Percentiles rank a stretch among this genome's conserved stretches.
Evolutionary conservation across 2,329 filamentous ascomycete genomes (phyloP).

Genomic region (Sarocladium oryzae): DNA sequence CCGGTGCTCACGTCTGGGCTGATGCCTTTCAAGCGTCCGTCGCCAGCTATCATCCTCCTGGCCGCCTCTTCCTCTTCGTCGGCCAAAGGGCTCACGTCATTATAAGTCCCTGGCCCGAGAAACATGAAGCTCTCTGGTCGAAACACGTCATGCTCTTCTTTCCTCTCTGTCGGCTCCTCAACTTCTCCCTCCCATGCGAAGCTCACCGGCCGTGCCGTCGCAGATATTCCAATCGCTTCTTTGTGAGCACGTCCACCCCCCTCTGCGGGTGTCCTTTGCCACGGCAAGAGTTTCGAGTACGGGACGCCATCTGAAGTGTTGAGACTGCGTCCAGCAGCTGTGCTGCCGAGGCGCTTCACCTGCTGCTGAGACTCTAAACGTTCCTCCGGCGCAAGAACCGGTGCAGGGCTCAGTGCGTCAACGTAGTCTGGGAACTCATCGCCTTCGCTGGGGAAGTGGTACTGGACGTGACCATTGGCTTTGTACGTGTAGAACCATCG

Average conservation of each 20-base stretch:
- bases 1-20: slow-evolving; percentile 23
- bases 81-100: slow-evolving; percentile 36
- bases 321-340: neutral
- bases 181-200: slow-evolving; percentile 7
- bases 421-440: slow-evolving; percentile 52
- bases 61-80: slow-evolving; percentile 30
- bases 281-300: neutral
- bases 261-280: neutral
- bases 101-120: slow-evolving; percentile 39
- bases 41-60: slow-evolving; percentile 13
- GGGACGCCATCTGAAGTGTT: neutral
- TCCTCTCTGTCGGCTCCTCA: slow-evolving; percentile 21
- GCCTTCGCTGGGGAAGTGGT: slow-evolving; percentile 48
- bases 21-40: slow-evolving; percentile 16
- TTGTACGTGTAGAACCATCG: slow-evolving; percentile 54
- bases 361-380: slow-evolving; percentile 46
- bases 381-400: slow-evolving; percentile 44
- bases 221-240: slow-evolving; percentile 20
- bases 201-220: slow-evolving; percentile 26
- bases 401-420: slow-evolving; percentile 28
- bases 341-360: slow-evolving; percentile 16
- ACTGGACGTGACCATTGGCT: slow-evolving; percentile 47
- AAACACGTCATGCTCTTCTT: too few species aligned
- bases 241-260: neutral
- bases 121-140: slow-evolving; percentile 49